Evolutionary conservation across 768 basidiomycete genomes (phyloP).

Genomic region (Chalciporus pseudorubinellus): DNA sequence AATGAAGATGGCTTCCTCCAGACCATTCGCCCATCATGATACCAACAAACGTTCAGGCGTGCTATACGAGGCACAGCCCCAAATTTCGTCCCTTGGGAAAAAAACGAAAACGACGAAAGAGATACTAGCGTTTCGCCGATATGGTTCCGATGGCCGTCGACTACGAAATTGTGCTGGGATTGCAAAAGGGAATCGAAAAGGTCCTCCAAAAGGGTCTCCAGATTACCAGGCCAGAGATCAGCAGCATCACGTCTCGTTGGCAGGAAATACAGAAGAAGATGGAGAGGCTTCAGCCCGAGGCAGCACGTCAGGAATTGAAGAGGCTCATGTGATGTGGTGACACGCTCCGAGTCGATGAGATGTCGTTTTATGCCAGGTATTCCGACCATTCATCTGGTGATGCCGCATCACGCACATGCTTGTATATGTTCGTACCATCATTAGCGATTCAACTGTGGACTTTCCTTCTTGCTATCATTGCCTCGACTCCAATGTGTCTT

Average conservation of each 20-base stretch:
- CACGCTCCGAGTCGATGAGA: background rate
- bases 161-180: constrained; percentile 41
- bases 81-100: constrained; percentile 51
- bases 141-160: constrained; percentile 44
- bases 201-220: constrained; percentile 49
- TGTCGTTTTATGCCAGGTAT: background rate
- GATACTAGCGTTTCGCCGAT: constrained; percentile 43
- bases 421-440: too few relatives aligned
- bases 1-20: constrained; percentile 54
- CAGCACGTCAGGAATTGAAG: constrained; percentile 42
- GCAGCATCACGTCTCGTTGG: constrained; percentile 41
- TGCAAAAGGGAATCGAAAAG: constrained; percentile 44
- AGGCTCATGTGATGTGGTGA: constrained; percentile 12
- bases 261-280: constrained; percentile 50
- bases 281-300: constrained; percentile 47
- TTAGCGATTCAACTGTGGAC: too few relatives aligned
- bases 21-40: constrained; percentile 47
- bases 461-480: too few relatives aligned
- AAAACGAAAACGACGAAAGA: background rate
- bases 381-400: background rate
- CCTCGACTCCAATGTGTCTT: too few relatives aligned
- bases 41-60: constrained; percentile 45
- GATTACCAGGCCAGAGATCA: constrained; percentile 47
- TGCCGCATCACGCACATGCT: background rate
- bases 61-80: constrained; percentile 56